Base-by-base conservation (phyloP, 495 filamentous ascomycete genomes). In the Annulohypoxylon stygium region DNA sequence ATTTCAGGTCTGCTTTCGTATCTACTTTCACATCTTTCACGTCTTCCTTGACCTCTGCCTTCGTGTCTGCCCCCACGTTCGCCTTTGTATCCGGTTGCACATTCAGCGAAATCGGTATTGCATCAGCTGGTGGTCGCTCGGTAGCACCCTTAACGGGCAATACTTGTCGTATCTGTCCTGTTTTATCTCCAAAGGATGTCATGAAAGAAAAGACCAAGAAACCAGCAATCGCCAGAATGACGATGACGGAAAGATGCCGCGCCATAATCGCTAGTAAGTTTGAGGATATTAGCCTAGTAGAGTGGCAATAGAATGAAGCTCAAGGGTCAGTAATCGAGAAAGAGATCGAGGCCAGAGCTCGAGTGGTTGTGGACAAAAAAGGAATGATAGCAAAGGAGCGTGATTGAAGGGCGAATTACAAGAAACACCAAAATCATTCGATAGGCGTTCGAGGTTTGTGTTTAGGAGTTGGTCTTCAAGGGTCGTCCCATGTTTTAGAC, bases 161-260 rank as follows among this genome's bases (percentile, higher is more conserved):
- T 8, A 76, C 51, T 11, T 64, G 67, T 41, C 64, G 67, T 65
- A 69, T 70, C 67, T 62, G 65, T 33, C 68, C 73, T 1, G 71
- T 70, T 25, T 43, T 65, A 10, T 60, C 65, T n/a, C 76, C 67
- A 45, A 72, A 72, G 2, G 75, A 77, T 9, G 75, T 70, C 43
- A 70, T 79, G 11, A 79, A 76, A 57, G 75, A 77, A 23, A 79
- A 10, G 37, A 77, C 55, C 2, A 79, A 26, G 37, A 79, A 77
- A n/a, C 60, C 68, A 12, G 75, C 75, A 47, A 79, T 68, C 61
- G 69, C 77, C 34, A 79, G 26, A 54, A 76, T 71, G 70, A 77
- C 61, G 62, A 79, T 59, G 48, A 79, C 71, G 18, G 77, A 71
- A 16, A 79, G 53, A 63, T 79, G 75, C 39, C 77, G 67, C 60